phyloP scores from a whole-genome alignment of 768 basidiomycete species.

The Kwoniella sp. region DNA sequence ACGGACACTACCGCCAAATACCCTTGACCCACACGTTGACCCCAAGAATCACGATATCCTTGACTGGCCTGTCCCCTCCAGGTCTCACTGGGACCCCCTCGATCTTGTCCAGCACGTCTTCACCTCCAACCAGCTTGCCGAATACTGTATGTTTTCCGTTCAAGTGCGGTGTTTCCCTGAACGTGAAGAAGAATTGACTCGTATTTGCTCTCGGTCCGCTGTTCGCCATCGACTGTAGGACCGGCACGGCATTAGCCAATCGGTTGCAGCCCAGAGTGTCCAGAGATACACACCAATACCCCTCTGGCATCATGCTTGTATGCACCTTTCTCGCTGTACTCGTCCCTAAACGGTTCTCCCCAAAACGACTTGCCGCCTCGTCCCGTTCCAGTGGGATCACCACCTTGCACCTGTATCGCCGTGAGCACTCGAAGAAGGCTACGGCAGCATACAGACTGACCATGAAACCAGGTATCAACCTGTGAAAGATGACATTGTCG shows the following conservation, averaged over 20 bases:
- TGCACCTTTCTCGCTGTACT: conserved; percentile 80
- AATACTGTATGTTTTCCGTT: conserved; percentile 95
- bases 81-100: conserved; percentile 76
- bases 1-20: neutral
- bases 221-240: conserved; percentile 83
- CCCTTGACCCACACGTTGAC: conserved; percentile 67
- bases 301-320: conserved; percentile 83
- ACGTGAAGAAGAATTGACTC: conserved; percentile 91
- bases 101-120: conserved; percentile 77
- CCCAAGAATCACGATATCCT: conserved; percentile 77
- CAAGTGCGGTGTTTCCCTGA: conserved; percentile 73
- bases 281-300: conserved; percentile 53
- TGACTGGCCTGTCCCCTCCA: conserved; percentile 71
- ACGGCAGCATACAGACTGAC: conserved; percentile 51
- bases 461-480: conserved; percentile 93
- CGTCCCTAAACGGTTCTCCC: conserved; percentile 95
- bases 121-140: conserved; percentile 92
- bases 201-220: conserved; percentile 88
- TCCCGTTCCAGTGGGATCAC: conserved; percentile 94
- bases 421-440: neutral
- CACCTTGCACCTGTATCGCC: conserved; percentile 76
- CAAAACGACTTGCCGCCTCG: conserved; percentile 87
- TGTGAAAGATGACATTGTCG: conserved; percentile 82
- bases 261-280: neutral
- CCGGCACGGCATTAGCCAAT: neutral